Evolutionary conservation across 73 alveolate species (phyloP).

Genomic region (Stentor roeselii): DNA sequence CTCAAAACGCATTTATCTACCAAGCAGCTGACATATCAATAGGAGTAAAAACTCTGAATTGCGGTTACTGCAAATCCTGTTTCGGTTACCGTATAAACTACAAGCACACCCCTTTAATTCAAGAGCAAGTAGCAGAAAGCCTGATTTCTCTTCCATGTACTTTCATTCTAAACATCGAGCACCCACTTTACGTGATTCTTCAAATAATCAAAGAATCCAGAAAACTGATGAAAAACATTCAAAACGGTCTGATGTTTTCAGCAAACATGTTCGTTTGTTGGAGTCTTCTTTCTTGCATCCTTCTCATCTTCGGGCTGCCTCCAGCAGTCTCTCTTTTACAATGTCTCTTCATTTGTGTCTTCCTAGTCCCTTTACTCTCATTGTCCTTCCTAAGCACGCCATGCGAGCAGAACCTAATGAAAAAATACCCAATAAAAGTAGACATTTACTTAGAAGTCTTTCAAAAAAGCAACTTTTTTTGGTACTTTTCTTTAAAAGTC

Average conservation of each 20-base stretch:
- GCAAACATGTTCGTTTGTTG: not conserved
- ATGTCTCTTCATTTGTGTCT: not conserved
- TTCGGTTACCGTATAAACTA: not conserved
- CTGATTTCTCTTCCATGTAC: constrained; percentile 24
- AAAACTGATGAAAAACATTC: constrained; percentile 15
- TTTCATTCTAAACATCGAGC: not conserved
- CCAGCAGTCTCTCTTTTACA: not conserved
- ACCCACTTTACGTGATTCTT: constrained; percentile 11
- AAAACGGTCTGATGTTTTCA: constrained; percentile 9
- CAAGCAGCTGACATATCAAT: constrained; percentile 28
- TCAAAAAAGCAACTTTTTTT: not conserved
- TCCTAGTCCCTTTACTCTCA: not conserved
- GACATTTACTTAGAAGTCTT: not conserved
- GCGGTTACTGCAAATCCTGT: constrained; percentile 10
- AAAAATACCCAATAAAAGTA: constrained; percentile 5
- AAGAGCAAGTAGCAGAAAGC: not conserved
- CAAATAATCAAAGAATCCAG: constrained; percentile 23
- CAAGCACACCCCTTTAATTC: not conserved
- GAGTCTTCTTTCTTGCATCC: not conserved
- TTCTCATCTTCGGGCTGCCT: constrained; percentile 3
- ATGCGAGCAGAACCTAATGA: not conserved
- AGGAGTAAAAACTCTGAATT: constrained; percentile 9
- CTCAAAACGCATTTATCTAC: not conserved
- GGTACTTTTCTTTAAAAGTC: not conserved
- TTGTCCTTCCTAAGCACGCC: constrained; percentile 12